Conservation (phyloP, 2,329 filamentous ascomycete species). For the Phyllosticta citrichinensis region DNA sequence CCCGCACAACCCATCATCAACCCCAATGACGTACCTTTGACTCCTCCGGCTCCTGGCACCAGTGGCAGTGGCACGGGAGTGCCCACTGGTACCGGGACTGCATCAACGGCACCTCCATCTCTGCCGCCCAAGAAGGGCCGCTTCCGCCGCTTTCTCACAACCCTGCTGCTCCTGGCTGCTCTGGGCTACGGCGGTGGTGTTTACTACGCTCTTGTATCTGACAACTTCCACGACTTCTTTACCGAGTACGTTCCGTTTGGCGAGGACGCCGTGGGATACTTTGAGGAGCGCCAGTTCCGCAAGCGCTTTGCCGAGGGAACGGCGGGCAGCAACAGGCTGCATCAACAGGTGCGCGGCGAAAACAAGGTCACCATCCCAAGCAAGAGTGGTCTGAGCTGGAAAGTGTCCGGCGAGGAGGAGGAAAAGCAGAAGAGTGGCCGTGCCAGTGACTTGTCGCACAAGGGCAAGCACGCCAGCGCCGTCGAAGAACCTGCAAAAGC, state of each 20-base stretch:
- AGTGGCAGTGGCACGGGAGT: constrained; percentile 21
- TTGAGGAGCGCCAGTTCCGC: constrained; percentile 90
- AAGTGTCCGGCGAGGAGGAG: constrained; percentile 51
- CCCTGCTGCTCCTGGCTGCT: constrained; percentile 64
- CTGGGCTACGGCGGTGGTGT: constrained; percentile 80
- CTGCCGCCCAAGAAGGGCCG: constrained; percentile 51
- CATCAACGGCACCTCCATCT: constrained; percentile 32
- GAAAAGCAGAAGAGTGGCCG: constrained; percentile 15
- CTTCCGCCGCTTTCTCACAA: constrained; percentile 67
- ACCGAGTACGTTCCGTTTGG: constrained; percentile 93
- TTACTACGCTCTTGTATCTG: constrained; percentile 84
- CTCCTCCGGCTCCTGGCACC: constrained; percentile 32
- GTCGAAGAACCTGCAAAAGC: constrained; percentile 32
- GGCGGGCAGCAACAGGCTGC: constrained; percentile 28
- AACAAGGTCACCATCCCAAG: constrained; percentile 73
- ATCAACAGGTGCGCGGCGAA: constrained; percentile 43
- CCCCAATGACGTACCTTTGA: constrained; percentile 38
- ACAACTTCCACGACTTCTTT: constrained; percentile 99
- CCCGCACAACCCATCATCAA: constrained; percentile 38
- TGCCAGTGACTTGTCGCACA: constrained; percentile 25
- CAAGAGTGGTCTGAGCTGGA: constrained; percentile 77
- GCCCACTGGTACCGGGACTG: constrained; percentile 32
- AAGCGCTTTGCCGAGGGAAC: constrained; percentile 58
- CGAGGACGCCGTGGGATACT: constrained; percentile 87
- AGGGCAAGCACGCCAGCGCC: constrained; percentile 54